Base-by-base conservation (phyloP, 2,329 filamentous ascomycete genomes). In the Fusarium sp. region DNA sequence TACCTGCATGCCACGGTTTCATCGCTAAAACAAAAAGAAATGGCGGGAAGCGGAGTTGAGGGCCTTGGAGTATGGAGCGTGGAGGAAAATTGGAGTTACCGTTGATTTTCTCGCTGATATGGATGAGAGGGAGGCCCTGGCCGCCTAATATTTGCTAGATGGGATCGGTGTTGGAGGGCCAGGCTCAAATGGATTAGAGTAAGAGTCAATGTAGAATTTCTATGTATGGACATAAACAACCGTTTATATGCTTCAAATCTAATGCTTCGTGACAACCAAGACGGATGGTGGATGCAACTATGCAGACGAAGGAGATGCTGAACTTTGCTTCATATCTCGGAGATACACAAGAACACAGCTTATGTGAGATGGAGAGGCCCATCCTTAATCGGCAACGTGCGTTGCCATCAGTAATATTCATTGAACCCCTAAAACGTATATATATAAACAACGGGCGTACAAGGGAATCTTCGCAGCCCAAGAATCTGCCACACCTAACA, bases 81-180 rank as follows among this genome's bases (percentile, higher is more conserved):
- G 58, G 28, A 56, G 44, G 52, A 20, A 43, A 55, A 54, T 53
- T 63, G 63, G 67, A 68, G 67, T 70, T 70, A 8, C 17, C 58
- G 34, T 36, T 54, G 22, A 54, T 52, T 64, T 59, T 39, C 46
- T 52, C 24, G n/a, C 22, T 48, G 31, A 31, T 36, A 43, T 52
- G 38, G 43, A 58, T 31, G 44, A 43, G 15, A 50, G 48, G n/a
- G 36, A 53, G 38, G 28, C 38, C 31, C 44, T 70, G 48, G 44
- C 45, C 58, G 31, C 40, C 45, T 68, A 68, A 70, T 70, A 67
- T 59, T 63, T 56, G 44, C 63, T 70, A 70, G 45, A 70, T 45
- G 44, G 53, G 20, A 56, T 45, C 15, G 44, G 26, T 53, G 57
- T 67, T 42, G 48, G 28, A 55, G 33, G 42, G 31, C 52, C 58